Conservation (phyloP, 2,329 filamentous ascomycete species). For the Xylariales sp. region DNA sequence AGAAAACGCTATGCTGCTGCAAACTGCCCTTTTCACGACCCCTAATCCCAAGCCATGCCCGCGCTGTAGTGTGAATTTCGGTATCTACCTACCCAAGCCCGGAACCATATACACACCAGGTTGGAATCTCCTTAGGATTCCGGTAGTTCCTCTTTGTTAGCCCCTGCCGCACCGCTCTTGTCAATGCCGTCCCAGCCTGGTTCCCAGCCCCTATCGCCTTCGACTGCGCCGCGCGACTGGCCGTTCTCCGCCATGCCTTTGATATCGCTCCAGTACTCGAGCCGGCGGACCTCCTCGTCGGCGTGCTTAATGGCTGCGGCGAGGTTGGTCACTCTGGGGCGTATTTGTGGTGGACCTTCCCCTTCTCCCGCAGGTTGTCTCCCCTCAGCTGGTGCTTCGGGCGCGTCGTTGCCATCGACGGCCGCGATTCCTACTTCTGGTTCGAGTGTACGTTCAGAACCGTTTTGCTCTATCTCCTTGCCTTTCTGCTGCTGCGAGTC, state of each 20-base stretch:
- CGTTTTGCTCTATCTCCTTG: too few species aligned
- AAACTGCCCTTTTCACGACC: too few species aligned
- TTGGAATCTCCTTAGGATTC: too few species aligned
- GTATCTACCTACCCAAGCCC: too few species aligned
- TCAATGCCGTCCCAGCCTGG: constrained; percentile 40
- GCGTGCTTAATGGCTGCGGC: constrained; percentile 69
- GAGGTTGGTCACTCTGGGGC: constrained; percentile 60
- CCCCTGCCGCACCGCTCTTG: constrained; percentile 7
- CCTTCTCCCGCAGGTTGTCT: constrained; percentile 14
- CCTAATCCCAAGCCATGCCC: too few species aligned
- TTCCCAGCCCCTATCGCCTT: constrained; percentile 37
- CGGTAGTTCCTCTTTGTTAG: constrained; percentile 11
- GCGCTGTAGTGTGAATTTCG: too few species aligned
- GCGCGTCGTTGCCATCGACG: constrained; percentile 23
- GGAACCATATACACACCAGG: too few species aligned
- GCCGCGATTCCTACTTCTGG: constrained; percentile 13
- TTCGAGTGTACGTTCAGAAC: constrained; percentile 23
- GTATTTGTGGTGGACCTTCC: constrained; percentile 17
- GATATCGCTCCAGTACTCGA: constrained; percentile 87
- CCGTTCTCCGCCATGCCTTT: constrained; percentile 60
- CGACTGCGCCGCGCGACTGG: constrained; percentile 40
- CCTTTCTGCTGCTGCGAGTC: constrained; percentile 36
- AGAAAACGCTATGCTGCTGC: too few species aligned
- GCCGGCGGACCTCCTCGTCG: constrained; percentile 70
- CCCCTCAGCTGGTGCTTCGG: constrained; percentile 13